Evolutionary conservation across 139 green algal genomes (phyloP), one percentile per base, ranked within the genome.

Genomic region (Chlamydomonas sp.): DNA sequence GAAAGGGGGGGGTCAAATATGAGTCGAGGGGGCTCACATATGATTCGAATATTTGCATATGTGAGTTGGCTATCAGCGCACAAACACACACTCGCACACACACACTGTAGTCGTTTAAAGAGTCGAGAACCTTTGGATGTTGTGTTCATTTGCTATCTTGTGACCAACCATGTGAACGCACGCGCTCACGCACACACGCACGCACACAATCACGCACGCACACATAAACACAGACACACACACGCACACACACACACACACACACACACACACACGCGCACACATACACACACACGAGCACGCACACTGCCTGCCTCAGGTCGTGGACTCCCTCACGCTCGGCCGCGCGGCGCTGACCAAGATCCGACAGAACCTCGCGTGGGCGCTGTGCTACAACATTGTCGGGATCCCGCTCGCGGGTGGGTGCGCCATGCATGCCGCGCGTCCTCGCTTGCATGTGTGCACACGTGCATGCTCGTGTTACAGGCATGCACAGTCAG

Each of bases 381-480:
- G 94, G 90, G 93, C 94, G n/a, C 79, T 98, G 29, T 72, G 77
- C 0, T 98, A 98, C 80, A 98, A 98, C 77, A 48, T 90, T 6
- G 65, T 98, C 26, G 92, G 87, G 31, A 89, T 98, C 6, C 94
- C 94, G 0, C 49, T 98, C 43, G 94, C 94, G 0, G 93, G 90
- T 13, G 94, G 94, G 48, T 65, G 29, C 22, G 29, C 20, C 6
- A 63, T 54, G 43, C 43, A 54, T 13, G n/a, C n/a, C n/a, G n/a
- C n/a, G n/a, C n/a, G n/a, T n/a, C n/a, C n/a, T n/a, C n/a, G n/a
- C 49, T n/a, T 16, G 16, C 43, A 54, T 26, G 31, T 26, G 31
- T 26, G 31, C 49, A 60, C 49, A 60, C 49, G 31, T 26, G 8
- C 49, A 60, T 26, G 8, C 49, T 35, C 49, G 8, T n/a, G n/a